These are phyloP conservation scores for Xerocomus minutiporus DNA, from an alignment of 1,284 basidiomycete species.

Conservation along the genomic window DNA sequence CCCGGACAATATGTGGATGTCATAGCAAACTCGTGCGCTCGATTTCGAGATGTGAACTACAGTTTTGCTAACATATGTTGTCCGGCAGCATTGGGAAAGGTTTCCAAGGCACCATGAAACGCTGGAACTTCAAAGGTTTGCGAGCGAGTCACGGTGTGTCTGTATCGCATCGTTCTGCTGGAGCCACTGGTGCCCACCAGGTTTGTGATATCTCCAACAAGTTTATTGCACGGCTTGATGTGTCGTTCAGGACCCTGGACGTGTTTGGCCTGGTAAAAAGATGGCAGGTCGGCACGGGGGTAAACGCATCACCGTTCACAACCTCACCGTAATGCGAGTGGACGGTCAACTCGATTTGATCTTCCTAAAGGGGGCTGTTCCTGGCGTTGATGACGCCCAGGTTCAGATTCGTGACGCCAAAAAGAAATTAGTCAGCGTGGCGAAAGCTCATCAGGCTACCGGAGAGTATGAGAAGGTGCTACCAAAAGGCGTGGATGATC, in stretches of 20 bases:
- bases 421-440: constrained; percentile 69
- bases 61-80: constrained; percentile 8
- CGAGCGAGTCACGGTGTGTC: constrained; percentile 97
- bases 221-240: constrained; percentile 13
- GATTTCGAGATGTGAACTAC: not conserved
- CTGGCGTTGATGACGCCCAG: constrained; percentile 73
- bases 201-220: constrained; percentile 39
- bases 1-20: constrained; percentile 98
- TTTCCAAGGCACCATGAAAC: constrained; percentile 96
- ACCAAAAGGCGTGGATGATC: constrained; percentile 73
- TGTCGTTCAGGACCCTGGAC: constrained; percentile 76
- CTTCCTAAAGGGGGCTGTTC: constrained; percentile 76
- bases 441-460: constrained; percentile 62
- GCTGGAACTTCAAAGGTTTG: constrained; percentile 90
- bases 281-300: constrained; percentile 96
- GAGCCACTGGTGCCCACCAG: constrained; percentile 94
- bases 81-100: constrained; percentile 85
- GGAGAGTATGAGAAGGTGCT: constrained; percentile 81
- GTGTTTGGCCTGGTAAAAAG: constrained; percentile 95
- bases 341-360: constrained; percentile 84
- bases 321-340: constrained; percentile 84
- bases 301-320: constrained; percentile 80
- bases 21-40: constrained; percentile 79
- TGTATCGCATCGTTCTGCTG: constrained; percentile 87
- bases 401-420: constrained; percentile 79